Evolutionary conservation across 306 rosid species (phyloP).

Genomic region (Vicia sativa): DNA sequence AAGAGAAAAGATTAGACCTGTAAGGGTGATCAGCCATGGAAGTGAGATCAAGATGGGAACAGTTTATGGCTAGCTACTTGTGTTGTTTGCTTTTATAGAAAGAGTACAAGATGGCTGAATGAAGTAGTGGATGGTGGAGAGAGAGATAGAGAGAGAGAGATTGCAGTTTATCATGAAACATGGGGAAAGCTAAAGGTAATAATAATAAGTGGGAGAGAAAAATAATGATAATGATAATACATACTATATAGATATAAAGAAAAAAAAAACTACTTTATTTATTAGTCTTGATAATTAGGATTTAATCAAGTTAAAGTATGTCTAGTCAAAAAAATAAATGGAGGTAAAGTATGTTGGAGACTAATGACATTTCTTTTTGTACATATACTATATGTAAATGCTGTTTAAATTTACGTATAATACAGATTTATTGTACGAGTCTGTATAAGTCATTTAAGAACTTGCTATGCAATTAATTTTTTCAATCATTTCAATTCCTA

Average conservation of each 20-base stretch:
- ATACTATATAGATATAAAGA: neutral
- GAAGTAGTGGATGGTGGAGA: conserved; percentile 70
- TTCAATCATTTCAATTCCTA: conserved; percentile 2
- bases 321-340: neutral
- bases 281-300: conserved; percentile 3
- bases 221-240: conserved; percentile 6
- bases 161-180: conserved; percentile 33
- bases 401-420: neutral
- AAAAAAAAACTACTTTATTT: conserved; percentile 2
- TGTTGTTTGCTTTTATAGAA: conserved; percentile 53
- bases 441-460: conserved; percentile 1
- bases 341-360: neutral
- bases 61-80: conserved; percentile 31
- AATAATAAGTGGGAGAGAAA: conserved; percentile 35
- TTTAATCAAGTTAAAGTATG: conserved; percentile 10
- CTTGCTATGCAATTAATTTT: neutral
- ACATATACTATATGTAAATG: neutral
- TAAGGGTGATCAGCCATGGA: conserved; percentile 52
- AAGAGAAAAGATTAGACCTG: conserved; percentile 44
- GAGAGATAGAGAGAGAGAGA: conserved; percentile 46
- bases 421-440: neutral
- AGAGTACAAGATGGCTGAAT: conserved; percentile 86
- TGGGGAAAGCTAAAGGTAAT: conserved; percentile 29
- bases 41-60: conserved; percentile 43
- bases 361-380: neutral